Base-by-base conservation (phyloP, 177 flowering plant genomes). In the Tripterygium wilfordii region DNA sequence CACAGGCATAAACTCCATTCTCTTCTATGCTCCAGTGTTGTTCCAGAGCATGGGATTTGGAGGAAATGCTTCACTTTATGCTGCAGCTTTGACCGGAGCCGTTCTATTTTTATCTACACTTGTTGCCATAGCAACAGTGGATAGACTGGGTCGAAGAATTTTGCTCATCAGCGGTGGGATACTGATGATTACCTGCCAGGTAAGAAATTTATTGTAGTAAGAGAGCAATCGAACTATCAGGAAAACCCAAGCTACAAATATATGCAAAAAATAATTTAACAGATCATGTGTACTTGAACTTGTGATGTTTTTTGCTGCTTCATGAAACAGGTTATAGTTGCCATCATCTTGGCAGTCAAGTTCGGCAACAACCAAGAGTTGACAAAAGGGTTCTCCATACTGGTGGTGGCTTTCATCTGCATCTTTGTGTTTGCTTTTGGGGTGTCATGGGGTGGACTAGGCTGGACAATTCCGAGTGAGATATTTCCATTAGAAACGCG, bases 381-480 rank as follows among this genome's bases (percentile, higher is more conserved):
- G 13, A 64, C 95, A 4, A 78, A 68, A 48, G 63, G 68, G 12
- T 78, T 22, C 62, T 83, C 92, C 12, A 26, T 72, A 14, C 17
- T 79, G 23, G 92, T 91, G 47, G 95, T 91, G 54, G 42, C 61
- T 0, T 49, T 83, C 36, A 59, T 91, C 37, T 91, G 96, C 67
- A 63, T 83, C 16, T 91, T 91, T 37, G 96, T 91, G 8, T 53
- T 69, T 4, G 98, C 88, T 0, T 91, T 88, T 27, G 96, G 95
- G 30, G 83, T 88, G 88, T 91, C 98, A 21, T 91, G 96, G 98
- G 98, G 98, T 0, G 95, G 95, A 0, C 74, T 88, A 0, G 96
- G 98, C 12, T 91, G 98, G 98, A 82, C 95, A 0, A 84, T 91
- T 12, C 98, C 96, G 2, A 91, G 98, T 36, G 95, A 91, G 61